Conservation (phyloP, 2,329 filamentous ascomycete species). For the Paraphoma chrysanthemicola region DNA sequence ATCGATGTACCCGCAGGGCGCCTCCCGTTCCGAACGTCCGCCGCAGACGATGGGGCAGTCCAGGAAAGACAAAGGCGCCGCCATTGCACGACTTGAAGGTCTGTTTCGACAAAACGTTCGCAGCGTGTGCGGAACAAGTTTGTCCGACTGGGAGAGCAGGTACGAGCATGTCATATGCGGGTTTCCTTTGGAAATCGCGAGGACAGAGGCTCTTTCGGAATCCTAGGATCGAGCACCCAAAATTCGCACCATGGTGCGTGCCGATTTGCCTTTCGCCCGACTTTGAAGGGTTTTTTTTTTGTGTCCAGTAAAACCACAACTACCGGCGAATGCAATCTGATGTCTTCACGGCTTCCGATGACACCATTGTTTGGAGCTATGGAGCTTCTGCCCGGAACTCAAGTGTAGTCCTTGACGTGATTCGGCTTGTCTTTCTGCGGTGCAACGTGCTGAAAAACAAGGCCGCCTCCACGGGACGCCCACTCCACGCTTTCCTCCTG, state of each 20-base stretch:
- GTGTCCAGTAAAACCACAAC: too few relatives aligned
- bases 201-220: slow-evolving; percentile 6
- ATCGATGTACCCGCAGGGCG: background rate
- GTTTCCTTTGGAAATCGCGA: slow-evolving; percentile 14
- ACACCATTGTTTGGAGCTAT: background rate
- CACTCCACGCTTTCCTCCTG: background rate
- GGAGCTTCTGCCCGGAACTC: background rate
- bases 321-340: too few relatives aligned
- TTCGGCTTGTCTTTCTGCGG: too few relatives aligned
- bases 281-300: background rate
- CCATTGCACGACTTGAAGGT: background rate
- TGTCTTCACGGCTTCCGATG: background rate
- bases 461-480: background rate
- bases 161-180: slow-evolving; percentile 20
- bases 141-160: slow-evolving; percentile 17
- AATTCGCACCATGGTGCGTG: background rate
- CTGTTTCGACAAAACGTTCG: slow-evolving; percentile 14
- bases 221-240: background rate
- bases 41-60: background rate
- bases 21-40: background rate
- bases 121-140: slow-evolving; percentile 12
- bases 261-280: background rate
- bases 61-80: background rate
- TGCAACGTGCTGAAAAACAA: background rate
- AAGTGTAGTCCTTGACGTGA: too few relatives aligned